Evolutionary conservation across 1,284 basidiomycete species (phyloP).

Genomic region (Ceratobasidium sp.): DNA sequence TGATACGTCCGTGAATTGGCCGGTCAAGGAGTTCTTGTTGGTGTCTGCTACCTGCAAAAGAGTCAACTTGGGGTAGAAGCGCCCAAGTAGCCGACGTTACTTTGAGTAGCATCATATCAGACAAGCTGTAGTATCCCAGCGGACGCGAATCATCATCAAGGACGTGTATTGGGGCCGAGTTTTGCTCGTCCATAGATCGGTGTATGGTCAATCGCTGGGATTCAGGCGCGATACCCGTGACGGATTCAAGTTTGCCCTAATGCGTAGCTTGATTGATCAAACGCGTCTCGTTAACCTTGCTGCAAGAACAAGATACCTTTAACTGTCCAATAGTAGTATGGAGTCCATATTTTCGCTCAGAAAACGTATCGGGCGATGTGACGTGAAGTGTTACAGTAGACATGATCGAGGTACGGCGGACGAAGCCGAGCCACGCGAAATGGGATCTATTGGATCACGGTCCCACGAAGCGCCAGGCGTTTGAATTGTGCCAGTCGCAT

Average conservation of each 20-base stretch:
- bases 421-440: background rate
- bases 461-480: slow-evolving; percentile 32
- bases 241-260: slow-evolving; percentile 82
- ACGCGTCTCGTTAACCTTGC: slow-evolving; percentile 1
- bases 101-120: slow-evolving; percentile 75
- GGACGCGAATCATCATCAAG: slow-evolving; percentile 71
- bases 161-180: slow-evolving; percentile 55
- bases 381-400: slow-evolving; percentile 71
- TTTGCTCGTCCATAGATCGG: slow-evolving; percentile 61
- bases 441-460: background rate
- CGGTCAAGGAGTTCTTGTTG: slow-evolving; percentile 73
- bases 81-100: slow-evolving; percentile 53
- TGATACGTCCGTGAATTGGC: slow-evolving; percentile 82
- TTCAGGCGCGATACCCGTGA: slow-evolving; percentile 85
- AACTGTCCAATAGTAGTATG: slow-evolving; percentile 75
- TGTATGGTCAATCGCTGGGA: slow-evolving; percentile 74
- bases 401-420: slow-evolving; percentile 40
- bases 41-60: slow-evolving; percentile 71
- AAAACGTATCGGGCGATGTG: slow-evolving; percentile 83
- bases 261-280: background rate
- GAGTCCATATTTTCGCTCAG: slow-evolving; percentile 81
- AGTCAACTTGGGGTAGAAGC: background rate
- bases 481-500: background rate
- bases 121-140: slow-evolving; percentile 75
- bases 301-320: slow-evolving; percentile 61